These are phyloP conservation scores for Thelonectria olida DNA, from an alignment of 2,329 filamentous ascomycete species.

Conservation along the genomic window DNA sequence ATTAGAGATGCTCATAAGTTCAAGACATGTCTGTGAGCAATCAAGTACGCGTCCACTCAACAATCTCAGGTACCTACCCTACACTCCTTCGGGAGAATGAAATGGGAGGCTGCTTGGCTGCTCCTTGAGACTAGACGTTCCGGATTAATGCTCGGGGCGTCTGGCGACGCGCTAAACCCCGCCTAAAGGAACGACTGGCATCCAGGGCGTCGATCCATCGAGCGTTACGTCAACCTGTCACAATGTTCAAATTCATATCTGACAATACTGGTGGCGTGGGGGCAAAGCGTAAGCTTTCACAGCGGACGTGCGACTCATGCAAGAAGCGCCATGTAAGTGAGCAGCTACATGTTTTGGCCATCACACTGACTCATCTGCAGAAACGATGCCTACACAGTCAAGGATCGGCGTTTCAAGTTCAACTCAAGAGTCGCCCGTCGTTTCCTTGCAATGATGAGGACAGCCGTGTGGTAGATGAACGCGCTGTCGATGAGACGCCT, in stretches of 20 bases:
- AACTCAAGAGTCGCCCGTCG: neutral
- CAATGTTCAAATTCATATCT: slow-evolving; percentile 9
- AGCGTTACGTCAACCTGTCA: neutral
- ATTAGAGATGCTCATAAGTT: too few relatives aligned
- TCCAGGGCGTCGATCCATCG: neutral
- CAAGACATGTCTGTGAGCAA: too few relatives aligned
- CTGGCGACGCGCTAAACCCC: neutral
- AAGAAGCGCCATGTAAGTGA: slow-evolving; percentile 14
- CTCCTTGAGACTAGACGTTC: too few relatives aligned
- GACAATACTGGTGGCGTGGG: slow-evolving; percentile 10
- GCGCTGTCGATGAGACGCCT: neutral
- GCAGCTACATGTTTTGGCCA: neutral
- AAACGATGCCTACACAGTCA: neutral
- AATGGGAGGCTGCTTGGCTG: too few relatives aligned
- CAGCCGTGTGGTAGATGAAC: neutral
- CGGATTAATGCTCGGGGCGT: neutral
- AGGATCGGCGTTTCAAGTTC: neutral
- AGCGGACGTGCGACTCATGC: slow-evolving; percentile 9
- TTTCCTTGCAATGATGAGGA: neutral
- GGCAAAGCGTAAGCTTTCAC: slow-evolving; percentile 8
- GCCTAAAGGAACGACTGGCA: too few relatives aligned
- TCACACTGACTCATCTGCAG: neutral
- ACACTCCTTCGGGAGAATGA: too few relatives aligned
- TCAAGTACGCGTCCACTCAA: too few relatives aligned
- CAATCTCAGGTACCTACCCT: too few relatives aligned